Percentiles rank a stretch among this genome's conserved stretches.
These are phyloP conservation scores for Astragalus membranaceus DNA, from an alignment of 306 rosid species.

Conservation along the genomic window DNA sequence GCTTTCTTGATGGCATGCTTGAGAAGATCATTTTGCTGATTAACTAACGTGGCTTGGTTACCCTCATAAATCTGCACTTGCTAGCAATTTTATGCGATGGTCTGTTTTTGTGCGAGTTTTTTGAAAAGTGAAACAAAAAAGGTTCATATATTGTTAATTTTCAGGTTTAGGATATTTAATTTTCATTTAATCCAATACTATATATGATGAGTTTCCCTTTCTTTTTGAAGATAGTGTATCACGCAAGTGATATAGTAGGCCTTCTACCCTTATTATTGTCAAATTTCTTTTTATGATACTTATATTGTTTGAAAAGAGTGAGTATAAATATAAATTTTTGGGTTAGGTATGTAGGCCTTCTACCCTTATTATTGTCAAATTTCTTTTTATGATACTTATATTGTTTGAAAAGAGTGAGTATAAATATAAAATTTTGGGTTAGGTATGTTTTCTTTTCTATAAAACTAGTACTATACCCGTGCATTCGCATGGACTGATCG, in stretches of 20 bases:
- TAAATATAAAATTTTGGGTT: too few relatives aligned
- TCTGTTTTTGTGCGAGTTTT: neutral
- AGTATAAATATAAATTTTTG: neutral
- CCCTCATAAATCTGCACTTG: neutral
- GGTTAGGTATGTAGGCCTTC: neutral
- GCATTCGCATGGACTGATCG: too few relatives aligned
- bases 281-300: neutral
- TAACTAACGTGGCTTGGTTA: neutral
- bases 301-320: neutral
- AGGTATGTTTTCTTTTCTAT: too few relatives aligned
- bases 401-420: neutral
- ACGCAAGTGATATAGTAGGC: neutral
- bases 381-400: neutral
- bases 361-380: neutral
- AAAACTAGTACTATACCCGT: too few relatives aligned
- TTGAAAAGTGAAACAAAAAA: constrained; percentile 10
- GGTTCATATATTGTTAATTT: neutral
- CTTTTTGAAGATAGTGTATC: neutral
- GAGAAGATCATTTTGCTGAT: constrained; percentile 4
- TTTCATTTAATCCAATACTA: neutral
- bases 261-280: neutral
- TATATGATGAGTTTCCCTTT: neutral
- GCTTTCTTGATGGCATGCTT: constrained; percentile 16
- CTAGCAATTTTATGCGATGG: neutral
- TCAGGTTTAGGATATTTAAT: neutral